Percentiles rank a stretch among this genome's conserved stretches.
Conservation (phyloP, 768 basidiomycete genomes). For the Trametes cingulata region DNA sequence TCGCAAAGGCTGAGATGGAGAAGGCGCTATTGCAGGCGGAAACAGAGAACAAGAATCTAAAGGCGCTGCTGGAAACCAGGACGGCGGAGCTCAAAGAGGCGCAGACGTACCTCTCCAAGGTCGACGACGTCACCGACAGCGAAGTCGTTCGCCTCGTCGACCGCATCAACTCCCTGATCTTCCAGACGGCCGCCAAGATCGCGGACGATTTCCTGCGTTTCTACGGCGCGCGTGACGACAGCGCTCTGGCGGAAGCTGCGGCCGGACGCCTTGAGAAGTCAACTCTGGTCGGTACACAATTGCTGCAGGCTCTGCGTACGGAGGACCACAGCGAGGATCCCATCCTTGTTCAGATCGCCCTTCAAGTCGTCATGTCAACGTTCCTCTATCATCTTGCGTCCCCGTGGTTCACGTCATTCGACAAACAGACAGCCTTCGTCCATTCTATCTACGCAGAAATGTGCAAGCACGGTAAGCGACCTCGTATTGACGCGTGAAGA, state of each 20-base stretch:
- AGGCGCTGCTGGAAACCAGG: slow-evolving; percentile 34
- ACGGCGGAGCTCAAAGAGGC: slow-evolving; percentile 48
- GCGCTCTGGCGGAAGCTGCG: neutral
- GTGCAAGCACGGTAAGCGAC: slow-evolving; percentile 4
- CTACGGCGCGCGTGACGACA: neutral
- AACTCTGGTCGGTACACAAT: neutral
- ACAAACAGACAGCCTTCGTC: neutral
- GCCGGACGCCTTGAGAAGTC: neutral
- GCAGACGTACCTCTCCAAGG: slow-evolving; percentile 47
- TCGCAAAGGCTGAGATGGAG: neutral
- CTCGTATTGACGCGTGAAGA: neutral
- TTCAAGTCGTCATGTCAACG: slow-evolving; percentile 10
- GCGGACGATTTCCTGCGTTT: slow-evolving; percentile 41
- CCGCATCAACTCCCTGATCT: slow-evolving; percentile 48
- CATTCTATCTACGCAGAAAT: slow-evolving; percentile 8
- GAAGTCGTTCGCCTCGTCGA: slow-evolving; percentile 49
- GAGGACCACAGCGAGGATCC: slow-evolving; percentile 2
- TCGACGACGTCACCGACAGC: slow-evolving; percentile 44
- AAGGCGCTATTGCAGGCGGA: neutral
- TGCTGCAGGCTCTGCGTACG: neutral
- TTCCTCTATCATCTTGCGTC: slow-evolving; percentile 5
- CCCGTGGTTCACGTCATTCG: neutral
- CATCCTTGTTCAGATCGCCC: slow-evolving; percentile 15
- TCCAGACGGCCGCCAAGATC: slow-evolving; percentile 51
- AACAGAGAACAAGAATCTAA: neutral